phyloP scores from a whole-genome alignment of 176 grass and related monocot genomes.

The Pontederia crassipes region DNA sequence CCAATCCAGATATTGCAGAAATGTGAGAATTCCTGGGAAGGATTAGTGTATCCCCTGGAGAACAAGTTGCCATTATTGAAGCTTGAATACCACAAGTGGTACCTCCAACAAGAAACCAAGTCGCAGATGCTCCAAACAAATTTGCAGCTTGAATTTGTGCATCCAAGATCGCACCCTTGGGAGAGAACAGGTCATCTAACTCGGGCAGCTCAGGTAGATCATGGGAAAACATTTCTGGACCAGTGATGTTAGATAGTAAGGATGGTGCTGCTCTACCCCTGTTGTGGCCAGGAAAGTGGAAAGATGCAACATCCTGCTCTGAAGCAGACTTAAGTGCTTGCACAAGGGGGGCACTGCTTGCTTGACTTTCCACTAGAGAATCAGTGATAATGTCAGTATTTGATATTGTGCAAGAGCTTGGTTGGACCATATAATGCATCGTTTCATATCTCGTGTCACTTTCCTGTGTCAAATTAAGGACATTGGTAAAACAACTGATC shows the following conservation, averaged over 20 bases:
- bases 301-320: slow-evolving; percentile 51
- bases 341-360: slow-evolving; percentile 35
- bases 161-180: slow-evolving; percentile 63
- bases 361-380: slow-evolving; percentile 10
- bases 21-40: slow-evolving; percentile 72
- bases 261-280: slow-evolving; percentile 50
- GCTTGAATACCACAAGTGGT: slow-evolving; percentile 84
- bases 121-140: slow-evolving; percentile 61
- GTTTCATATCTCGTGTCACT: neutral
- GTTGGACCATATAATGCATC: slow-evolving; percentile 14
- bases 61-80: slow-evolving; percentile 81
- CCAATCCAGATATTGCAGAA: slow-evolving; percentile 66
- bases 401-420: neutral
- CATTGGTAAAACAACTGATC: no score
- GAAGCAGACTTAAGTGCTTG: slow-evolving; percentile 55
- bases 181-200: slow-evolving; percentile 75
- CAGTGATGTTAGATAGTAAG: slow-evolving; percentile 38
- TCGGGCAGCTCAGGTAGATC: slow-evolving; percentile 76
- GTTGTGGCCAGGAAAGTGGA: slow-evolving; percentile 91
- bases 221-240: slow-evolving; percentile 27
- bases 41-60: slow-evolving; percentile 41
- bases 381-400: slow-evolving; percentile 13
- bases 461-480: slow-evolving; percentile 16
- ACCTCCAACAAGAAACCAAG: slow-evolving; percentile 81
- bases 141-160: slow-evolving; percentile 43